Conservation (phyloP, 108 stramenopile species). For the Fragilaria radians region DNA sequence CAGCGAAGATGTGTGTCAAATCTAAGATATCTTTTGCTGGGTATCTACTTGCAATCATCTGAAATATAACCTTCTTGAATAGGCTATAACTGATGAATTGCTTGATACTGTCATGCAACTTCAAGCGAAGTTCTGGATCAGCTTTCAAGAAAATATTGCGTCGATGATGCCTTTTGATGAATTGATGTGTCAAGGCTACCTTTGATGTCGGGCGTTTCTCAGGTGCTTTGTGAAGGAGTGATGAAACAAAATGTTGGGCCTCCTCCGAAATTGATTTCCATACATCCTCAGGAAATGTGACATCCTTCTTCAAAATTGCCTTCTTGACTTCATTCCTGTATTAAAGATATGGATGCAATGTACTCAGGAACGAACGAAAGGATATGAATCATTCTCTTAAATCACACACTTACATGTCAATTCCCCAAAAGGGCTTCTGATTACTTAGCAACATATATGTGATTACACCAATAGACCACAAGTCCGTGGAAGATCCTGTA, state of each 20-base stretch:
- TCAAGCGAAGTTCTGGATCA: conserved; percentile 35
- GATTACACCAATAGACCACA: too few relatives aligned
- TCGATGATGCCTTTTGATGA: conserved; percentile 28
- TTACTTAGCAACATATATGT: too few relatives aligned
- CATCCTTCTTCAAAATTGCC: conserved; percentile 42
- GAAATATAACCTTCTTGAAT: conserved; percentile 52
- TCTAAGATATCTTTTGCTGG: conserved; percentile 67
- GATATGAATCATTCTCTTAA: too few relatives aligned
- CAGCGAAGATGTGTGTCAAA: too few relatives aligned
- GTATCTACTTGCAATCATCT: conserved; percentile 45
- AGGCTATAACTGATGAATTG: conserved; percentile 57
- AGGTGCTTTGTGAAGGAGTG: conserved; percentile 36
- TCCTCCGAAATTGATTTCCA: conserved; percentile 45
- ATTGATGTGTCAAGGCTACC: conserved; percentile 24
- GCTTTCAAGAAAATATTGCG: conserved; percentile 25
- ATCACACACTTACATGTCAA: too few relatives aligned
- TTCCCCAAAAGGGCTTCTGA: conserved; percentile 71
- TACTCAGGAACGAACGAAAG: too few relatives aligned
- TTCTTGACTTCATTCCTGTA: conserved; percentile 41
- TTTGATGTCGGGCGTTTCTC: conserved; percentile 16
- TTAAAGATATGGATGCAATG: too few relatives aligned
- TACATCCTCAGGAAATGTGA: conserved; percentile 36
- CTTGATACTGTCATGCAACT: conserved; percentile 36
- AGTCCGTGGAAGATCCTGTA: too few relatives aligned
- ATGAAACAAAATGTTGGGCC: conserved; percentile 46